phyloP scores from a whole-genome alignment of 2,329 filamentous ascomycete genomes.

The Sporothrix brunneoviolacea region DNA sequence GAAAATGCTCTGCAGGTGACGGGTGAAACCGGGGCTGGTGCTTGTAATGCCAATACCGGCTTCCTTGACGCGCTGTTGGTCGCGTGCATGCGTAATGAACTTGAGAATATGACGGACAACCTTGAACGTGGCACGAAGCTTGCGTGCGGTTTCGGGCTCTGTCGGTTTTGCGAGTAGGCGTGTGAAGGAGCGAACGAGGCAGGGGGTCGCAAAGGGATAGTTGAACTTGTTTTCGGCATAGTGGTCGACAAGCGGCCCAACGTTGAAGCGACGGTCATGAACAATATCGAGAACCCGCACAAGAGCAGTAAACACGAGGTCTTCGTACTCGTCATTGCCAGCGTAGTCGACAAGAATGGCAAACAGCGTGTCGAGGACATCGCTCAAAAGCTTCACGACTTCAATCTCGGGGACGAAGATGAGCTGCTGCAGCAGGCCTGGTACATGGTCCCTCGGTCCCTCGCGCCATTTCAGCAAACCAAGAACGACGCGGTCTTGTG shows the following conservation, averaged over 20 bases:
- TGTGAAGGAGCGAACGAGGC: constrained; percentile 78
- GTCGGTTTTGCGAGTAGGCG: constrained; percentile 75
- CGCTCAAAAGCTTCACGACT: constrained; percentile 84
- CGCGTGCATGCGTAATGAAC: constrained; percentile 85
- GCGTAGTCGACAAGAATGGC: constrained; percentile 84
- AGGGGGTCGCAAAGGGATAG: constrained; percentile 86
- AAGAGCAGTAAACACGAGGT: constrained; percentile 82
- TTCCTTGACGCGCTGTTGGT: constrained; percentile 83
- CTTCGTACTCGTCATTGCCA: constrained; percentile 88
- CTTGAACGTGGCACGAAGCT: constrained; percentile 86
- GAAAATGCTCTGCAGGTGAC: constrained; percentile 81
- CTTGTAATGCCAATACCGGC: constrained; percentile 78
- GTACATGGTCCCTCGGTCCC: constrained; percentile 61
- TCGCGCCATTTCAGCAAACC: constrained; percentile 84
- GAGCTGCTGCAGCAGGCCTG: constrained; percentile 70
- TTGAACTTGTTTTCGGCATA: constrained; percentile 87
- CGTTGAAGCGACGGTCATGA: constrained; percentile 87
- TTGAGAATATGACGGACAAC: constrained; percentile 89
- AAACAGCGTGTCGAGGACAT: constrained; percentile 88
- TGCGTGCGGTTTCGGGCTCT: constrained; percentile 75
- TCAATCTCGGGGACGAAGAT: constrained; percentile 96
- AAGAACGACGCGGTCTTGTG: constrained; percentile 81
- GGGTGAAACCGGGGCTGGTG: constrained; percentile 65
- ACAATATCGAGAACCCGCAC: constrained; percentile 89
- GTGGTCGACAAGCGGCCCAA: constrained; percentile 82